These are phyloP conservation scores for Macrolepiota dolichaula DNA, from an alignment of 768 basidiomycete species.

Conservation along the genomic window DNA sequence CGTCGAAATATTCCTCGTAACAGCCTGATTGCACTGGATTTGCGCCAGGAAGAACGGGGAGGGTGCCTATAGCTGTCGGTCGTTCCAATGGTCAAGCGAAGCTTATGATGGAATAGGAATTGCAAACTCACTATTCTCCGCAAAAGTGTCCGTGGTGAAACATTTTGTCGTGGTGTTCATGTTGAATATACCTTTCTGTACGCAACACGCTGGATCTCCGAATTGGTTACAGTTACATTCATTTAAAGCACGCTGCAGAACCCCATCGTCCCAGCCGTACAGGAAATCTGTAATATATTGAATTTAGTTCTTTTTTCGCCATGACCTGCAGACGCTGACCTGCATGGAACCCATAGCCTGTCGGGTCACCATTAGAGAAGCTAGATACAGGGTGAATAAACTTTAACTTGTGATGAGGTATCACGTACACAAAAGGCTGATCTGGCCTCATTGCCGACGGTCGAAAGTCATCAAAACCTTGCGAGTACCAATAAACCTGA, in stretches of 20 bases:
- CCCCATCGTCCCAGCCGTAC: conserved; percentile 46
- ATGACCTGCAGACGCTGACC: not conserved
- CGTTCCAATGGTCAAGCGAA: not conserved
- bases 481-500: conserved; percentile 42
- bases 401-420: not conserved
- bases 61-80: conserved; percentile 5
- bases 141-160: conserved; percentile 29
- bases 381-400: conserved; percentile 15
- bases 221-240: conserved; percentile 35
- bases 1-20: conserved; percentile 5
- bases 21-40: conserved; percentile 12
- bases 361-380: conserved; percentile 52
- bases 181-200: conserved; percentile 29
- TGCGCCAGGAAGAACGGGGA: conserved; percentile 1
- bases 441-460: conserved; percentile 34
- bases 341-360: conserved; percentile 48
- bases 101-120: not conserved
- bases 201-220: conserved; percentile 31
- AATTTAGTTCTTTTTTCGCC: not conserved
- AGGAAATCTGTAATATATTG: conserved; percentile 26
- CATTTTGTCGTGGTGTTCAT: conserved; percentile 27
- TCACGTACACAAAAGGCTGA: conserved; percentile 45
- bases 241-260: conserved; percentile 42
- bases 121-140: conserved; percentile 26
- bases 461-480: conserved; percentile 26